Base-by-base conservation (phyloP, 2,329 filamentous ascomycete species). In the Sclerotinia sclerotiorum region DNA sequence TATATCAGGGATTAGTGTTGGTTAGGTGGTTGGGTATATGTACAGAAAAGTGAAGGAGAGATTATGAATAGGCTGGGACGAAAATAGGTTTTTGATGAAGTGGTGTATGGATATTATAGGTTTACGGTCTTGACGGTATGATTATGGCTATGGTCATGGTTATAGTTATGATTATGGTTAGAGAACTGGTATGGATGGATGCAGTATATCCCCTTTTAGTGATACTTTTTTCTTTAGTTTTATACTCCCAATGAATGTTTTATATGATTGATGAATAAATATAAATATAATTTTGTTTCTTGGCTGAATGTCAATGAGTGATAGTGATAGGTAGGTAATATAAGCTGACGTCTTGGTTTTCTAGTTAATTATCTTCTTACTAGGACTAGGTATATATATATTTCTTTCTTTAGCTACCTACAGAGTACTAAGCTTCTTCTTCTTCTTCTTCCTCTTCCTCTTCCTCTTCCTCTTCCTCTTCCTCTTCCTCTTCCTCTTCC, bases 1-100 rank as follows among this genome's bases (percentile, higher is more conserved):
- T 97, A 77, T 64, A 72, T 77, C 51, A 71, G 70, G 67, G 74
- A 69, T 19, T 64, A 63, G 46, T 27, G 8, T 24, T 39, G 6
- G 5, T 10, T 11, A 13, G 60, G 5, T 27, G n/a, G 24, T 24
- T 10, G 29, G 24, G 32, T 58, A 11, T 51, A 63, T 51, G 7
- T 39, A 63, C 21, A 35, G n/a, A n/a, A 63, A 39, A 24, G 21
- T 7, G 32, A 24, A 35, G 21, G 15, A 51, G 54, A 39, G 11
- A 32, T 2, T 49, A 51, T 51, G 17, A 32, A 35, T 21, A 13
- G 7, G 35, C 29, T 56, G 54, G 21, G 2, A n/a, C 11, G 32
- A 32, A 39, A 56, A 32, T n/a, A 0, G 7, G 13, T 35, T 11
- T 21, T 56, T 56, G 54, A n/a, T 15, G n/a, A 39, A 13, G 35